Base-by-base conservation (phyloP, 805 yeast genomes). In the Wickerhamiella azymoides region DNA sequence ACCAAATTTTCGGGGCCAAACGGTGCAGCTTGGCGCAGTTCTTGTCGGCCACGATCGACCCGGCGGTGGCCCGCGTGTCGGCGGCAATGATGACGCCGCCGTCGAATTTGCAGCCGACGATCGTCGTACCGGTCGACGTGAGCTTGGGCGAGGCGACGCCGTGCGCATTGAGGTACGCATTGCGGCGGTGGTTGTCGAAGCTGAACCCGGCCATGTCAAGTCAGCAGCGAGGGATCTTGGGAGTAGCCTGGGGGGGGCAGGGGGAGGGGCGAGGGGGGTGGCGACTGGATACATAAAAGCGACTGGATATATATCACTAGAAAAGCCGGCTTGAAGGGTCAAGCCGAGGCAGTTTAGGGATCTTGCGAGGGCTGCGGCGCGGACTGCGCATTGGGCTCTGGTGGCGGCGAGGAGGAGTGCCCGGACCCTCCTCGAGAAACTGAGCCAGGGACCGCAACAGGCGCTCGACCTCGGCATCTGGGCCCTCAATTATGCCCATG, bases 41-140 rank as follows among this genome's bases (percentile, higher is more conserved):
- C 70, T 92, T 92, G 67, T 92, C 97, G 7, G 98, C 98, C 30
- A 92, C 97, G 55, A 92, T 85, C 48, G 80, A 80, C 11, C 98
- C 98, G 32, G 92, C 80, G 2, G 98, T 92, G 47, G 98, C 96
- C 67, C 98, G 80, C 17, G 98, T 92, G 70, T 92, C 98, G 9
- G 98, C 98, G 10, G 98, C 97, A 64, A 92, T 85, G 35, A 92
- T 85, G 25, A 89, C 98, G 56, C 98, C 98, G 50, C 85, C 89
- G 45, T 83, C 70, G 65, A 82, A 89, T 60, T 81, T 83, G 62
- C 94, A 84, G 43, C 98, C 98, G 19, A 92, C 98, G 68, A 92
- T 92, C 0, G 98, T 92, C n/a, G 98, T 92, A 69, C 98, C 98
- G 1, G 98, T 92, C 18, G 96, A 85, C 1, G 98, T 92, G 32